Percentiles rank a stretch among this genome's conserved stretches.
These are phyloP conservation scores for Cyphellophora europaea DNA, from an alignment of 2,329 filamentous ascomycete species.

Conservation along the genomic window DNA sequence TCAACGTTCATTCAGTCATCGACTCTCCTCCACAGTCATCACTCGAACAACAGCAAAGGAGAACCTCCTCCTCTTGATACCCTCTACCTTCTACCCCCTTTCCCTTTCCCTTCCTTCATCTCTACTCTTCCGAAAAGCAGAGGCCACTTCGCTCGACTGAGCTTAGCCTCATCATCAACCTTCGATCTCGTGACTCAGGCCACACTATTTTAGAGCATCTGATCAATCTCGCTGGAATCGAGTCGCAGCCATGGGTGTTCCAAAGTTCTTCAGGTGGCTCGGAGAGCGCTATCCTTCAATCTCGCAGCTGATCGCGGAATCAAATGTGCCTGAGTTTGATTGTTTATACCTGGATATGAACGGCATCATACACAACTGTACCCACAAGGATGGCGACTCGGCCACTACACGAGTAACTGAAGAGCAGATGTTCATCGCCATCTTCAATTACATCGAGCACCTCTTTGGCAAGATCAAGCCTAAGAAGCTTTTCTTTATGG, in stretches of 20 bases:
- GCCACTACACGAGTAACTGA: conserved; percentile 87
- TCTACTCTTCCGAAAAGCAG: too few relatives aligned
- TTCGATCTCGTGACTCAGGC: too few relatives aligned
- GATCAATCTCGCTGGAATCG: too few relatives aligned
- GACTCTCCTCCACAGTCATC: too few relatives aligned
- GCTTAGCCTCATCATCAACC: too few relatives aligned
- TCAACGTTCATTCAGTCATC: too few relatives aligned
- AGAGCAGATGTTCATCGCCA: conserved; percentile 98
- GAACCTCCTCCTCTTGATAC: too few relatives aligned
- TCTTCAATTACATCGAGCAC: conserved; percentile 99
- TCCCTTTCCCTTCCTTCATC: too few relatives aligned
- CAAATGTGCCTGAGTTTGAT: conserved; percentile 97
- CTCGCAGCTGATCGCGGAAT: conserved; percentile 96
- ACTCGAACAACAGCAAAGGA: too few relatives aligned
- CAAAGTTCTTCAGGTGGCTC: conserved; percentile 97
- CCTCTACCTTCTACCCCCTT: too few relatives aligned
- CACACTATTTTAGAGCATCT: too few relatives aligned
- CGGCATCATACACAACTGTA: conserved; percentile 99
- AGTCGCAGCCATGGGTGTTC: conserved; percentile 63
- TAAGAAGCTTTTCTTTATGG: conserved; percentile 98
- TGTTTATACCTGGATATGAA: conserved; percentile 90
- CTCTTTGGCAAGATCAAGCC: conserved; percentile 98
- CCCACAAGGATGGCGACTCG: conserved; percentile 90
- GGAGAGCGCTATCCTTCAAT: conserved; percentile 98
- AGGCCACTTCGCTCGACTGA: too few relatives aligned